Evolutionary conservation across 306 rosid species (phyloP).

Genomic region (Neltuma alba): DNA sequence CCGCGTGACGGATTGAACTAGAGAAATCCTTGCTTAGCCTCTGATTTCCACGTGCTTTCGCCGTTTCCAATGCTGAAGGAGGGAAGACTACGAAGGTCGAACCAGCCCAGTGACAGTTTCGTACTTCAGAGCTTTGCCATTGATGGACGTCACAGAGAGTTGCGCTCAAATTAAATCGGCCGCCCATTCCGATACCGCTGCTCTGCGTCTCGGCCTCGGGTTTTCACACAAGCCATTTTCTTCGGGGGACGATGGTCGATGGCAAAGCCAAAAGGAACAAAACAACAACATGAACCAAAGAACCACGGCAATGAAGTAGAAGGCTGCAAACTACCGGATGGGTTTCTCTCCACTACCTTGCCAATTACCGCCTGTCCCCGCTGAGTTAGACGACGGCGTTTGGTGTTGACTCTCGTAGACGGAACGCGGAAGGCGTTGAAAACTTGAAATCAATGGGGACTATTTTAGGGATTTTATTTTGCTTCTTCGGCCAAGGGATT

Average conservation of each 20-base stretch:
- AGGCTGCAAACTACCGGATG: no score
- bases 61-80: neutral
- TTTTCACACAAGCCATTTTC: neutral
- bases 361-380: no score
- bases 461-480: no score
- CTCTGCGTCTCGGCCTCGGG: neutral
- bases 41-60: neutral
- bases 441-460: no score
- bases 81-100: neutral
- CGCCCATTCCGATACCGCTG: neutral
- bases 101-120: neutral
- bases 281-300: no score
- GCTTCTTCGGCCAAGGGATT: no score
- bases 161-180: neutral
- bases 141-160: neutral
- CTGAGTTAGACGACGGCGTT: no score
- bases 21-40: neutral
- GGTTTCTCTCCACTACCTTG: no score
- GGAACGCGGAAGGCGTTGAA: no score
- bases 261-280: no score
- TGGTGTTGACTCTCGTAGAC: no score
- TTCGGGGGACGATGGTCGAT: neutral
- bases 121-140: neutral
- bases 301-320: no score
- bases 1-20: neutral